Conservation (phyloP, 2,329 filamentous ascomycete species). For the Emergomyces pasteurianus region DNA sequence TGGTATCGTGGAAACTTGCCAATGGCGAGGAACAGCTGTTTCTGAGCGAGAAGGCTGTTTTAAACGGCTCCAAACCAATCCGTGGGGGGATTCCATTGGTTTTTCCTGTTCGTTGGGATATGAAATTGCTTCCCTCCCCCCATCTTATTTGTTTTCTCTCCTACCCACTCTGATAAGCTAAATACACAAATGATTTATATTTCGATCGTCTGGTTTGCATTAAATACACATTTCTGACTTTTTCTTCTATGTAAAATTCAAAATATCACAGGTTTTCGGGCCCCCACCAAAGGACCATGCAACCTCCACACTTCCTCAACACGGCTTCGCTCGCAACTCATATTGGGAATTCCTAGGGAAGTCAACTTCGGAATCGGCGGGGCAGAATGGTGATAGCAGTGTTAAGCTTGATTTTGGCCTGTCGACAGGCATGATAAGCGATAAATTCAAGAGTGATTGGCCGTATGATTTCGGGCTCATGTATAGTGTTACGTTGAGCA, state of each 20-base stretch:
- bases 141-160: not conserved
- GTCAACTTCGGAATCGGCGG: slow-evolving; percentile 53
- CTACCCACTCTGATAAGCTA: not conserved
- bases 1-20: slow-evolving; percentile 83
- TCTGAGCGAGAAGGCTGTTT: slow-evolving; percentile 63
- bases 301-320: slow-evolving; percentile 73
- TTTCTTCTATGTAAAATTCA: not conserved
- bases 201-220: not conserved
- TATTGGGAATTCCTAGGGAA: slow-evolving; percentile 93
- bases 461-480: slow-evolving; percentile 78
- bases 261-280: slow-evolving; percentile 60
- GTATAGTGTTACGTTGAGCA: slow-evolving; percentile 79
- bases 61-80: slow-evolving; percentile 83
- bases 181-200: not conserved
- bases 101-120: slow-evolving; percentile 62
- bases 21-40: slow-evolving; percentile 73
- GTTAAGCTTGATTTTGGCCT: slow-evolving; percentile 96
- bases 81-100: slow-evolving; percentile 85
- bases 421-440: slow-evolving; percentile 57
- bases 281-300: slow-evolving; percentile 62
- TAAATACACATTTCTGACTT: not conserved
- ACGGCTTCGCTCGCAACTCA: slow-evolving; percentile 84
- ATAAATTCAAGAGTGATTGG: slow-evolving; percentile 62
- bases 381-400: slow-evolving; percentile 46
- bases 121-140: not conserved